These are phyloP conservation scores for Pichia sp. DNA, from an alignment of 1,139 yeast species.

Conservation along the genomic window DNA sequence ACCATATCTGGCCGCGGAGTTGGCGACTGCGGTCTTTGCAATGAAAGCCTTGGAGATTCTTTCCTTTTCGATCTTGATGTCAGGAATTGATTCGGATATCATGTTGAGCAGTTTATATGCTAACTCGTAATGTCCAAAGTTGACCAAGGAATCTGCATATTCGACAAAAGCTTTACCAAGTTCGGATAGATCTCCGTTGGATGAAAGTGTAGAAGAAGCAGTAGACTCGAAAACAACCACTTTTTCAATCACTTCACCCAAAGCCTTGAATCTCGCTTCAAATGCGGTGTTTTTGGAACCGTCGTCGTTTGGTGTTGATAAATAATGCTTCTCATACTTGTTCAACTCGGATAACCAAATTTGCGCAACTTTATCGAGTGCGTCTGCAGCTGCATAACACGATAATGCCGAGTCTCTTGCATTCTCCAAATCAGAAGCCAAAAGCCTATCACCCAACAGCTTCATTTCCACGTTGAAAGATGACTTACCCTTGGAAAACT, in stretches of 20 bases:
- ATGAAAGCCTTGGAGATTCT: slow-evolving; percentile 58
- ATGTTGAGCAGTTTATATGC: slow-evolving; percentile 65
- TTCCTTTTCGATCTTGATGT: slow-evolving; percentile 61
- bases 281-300: slow-evolving; percentile 49
- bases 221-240: slow-evolving; percentile 66
- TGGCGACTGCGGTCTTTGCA: slow-evolving; percentile 11
- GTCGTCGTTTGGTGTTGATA: slow-evolving; percentile 22
- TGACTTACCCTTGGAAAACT: slow-evolving; percentile 41
- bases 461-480: slow-evolving; percentile 49
- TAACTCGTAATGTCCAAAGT: slow-evolving; percentile 76
- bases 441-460: slow-evolving; percentile 66
- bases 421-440: slow-evolving; percentile 25
- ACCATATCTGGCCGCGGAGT: background rate
- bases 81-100: slow-evolving; percentile 58
- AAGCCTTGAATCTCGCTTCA: slow-evolving; percentile 78
- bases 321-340: slow-evolving; percentile 43
- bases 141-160: slow-evolving; percentile 72
- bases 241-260: slow-evolving; percentile 78
- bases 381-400: slow-evolving; percentile 75
- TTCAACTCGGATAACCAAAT: slow-evolving; percentile 81
- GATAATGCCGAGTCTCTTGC: slow-evolving; percentile 65
- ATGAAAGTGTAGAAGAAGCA: slow-evolving; percentile 25
- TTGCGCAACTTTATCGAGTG: slow-evolving; percentile 67
- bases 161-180: slow-evolving; percentile 59
- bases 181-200: slow-evolving; percentile 38